A percentile compares a stretch with the other conserved stretches of the same genome.
Evolutionary conservation across 352 stramenopile genomes (phyloP).

Genomic region (Pythium phragmitis): DNA sequence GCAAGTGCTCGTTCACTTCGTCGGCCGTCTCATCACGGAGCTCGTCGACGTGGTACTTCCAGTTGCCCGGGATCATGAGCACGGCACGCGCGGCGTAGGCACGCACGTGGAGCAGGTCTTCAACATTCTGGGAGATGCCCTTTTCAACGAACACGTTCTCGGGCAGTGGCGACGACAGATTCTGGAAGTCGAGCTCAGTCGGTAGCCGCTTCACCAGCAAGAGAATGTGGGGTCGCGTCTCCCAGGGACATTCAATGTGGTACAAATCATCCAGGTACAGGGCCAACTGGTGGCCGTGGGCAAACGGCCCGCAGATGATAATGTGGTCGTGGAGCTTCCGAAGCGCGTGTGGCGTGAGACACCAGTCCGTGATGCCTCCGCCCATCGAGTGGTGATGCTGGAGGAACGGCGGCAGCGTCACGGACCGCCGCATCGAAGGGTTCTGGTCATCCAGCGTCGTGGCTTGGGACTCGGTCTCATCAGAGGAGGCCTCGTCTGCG

Average conservation of each 20-base stretch:
- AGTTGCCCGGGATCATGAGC: constrained; percentile 51
- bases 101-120: constrained; percentile 51
- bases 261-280: constrained; percentile 48
- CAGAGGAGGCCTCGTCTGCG: not conserved
- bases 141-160: constrained; percentile 45
- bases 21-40: constrained; percentile 33
- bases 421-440: not conserved
- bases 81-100: constrained; percentile 40
- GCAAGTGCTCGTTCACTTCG: constrained; percentile 41
- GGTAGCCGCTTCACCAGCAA: constrained; percentile 46
- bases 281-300: constrained; percentile 36
- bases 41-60: constrained; percentile 45
- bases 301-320: constrained; percentile 49
- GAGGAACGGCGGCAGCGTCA: constrained; percentile 1
- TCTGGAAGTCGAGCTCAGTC: constrained; percentile 33
- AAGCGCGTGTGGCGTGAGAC: not conserved
- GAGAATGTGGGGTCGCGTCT: constrained; percentile 27
- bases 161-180: constrained; percentile 30
- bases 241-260: constrained; percentile 20
- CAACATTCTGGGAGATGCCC: constrained; percentile 46
- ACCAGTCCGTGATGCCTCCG: too few relatives aligned
- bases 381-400: too few relatives aligned
- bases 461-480: too few relatives aligned
- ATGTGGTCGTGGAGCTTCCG: constrained; percentile 36
- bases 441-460: too few relatives aligned